These are phyloP conservation scores for Hebeloma cylindrosporum DNA, from an alignment of 768 basidiomycete genomes.

Conservation along the genomic window DNA sequence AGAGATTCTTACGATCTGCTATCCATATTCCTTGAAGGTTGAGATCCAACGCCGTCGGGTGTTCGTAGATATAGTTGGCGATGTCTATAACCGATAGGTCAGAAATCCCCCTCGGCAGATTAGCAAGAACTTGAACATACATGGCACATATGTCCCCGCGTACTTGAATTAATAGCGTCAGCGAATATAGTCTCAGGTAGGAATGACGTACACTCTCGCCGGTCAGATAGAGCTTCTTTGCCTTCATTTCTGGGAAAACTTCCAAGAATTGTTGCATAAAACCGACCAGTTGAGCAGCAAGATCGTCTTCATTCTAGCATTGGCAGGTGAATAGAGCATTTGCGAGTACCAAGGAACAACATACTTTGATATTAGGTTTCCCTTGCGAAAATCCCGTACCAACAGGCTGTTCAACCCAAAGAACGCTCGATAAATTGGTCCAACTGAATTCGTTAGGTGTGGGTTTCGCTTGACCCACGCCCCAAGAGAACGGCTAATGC, in stretches of 20 bases:
- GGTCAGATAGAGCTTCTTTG: slow-evolving; percentile 66
- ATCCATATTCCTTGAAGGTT: slow-evolving; percentile 72
- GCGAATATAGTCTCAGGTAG: not conserved
- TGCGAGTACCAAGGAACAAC: slow-evolving; percentile 19
- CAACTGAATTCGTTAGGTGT: slow-evolving; percentile 68
- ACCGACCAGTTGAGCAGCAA: slow-evolving; percentile 49
- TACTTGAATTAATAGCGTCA: slow-evolving; percentile 42
- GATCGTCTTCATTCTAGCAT: slow-evolving; percentile 46
- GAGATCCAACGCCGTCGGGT: slow-evolving; percentile 53
- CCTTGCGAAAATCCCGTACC: slow-evolving; percentile 81
- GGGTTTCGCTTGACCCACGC: slow-evolving; percentile 60
- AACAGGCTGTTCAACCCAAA: slow-evolving; percentile 80
- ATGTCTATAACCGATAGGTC: slow-evolving; percentile 48
- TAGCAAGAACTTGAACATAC: slow-evolving; percentile 34
- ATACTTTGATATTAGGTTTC: slow-evolving; percentile 57
- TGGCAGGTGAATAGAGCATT: not conserved
- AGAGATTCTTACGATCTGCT: slow-evolving; percentile 54
- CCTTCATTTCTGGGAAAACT: slow-evolving; percentile 71
- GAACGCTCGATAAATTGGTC: slow-evolving; percentile 75
- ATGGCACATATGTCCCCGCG: slow-evolving; percentile 61
- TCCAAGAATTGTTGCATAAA: slow-evolving; percentile 77
- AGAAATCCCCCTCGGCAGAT: slow-evolving; percentile 3
- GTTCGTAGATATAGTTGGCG: slow-evolving; percentile 69
- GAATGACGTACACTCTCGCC: slow-evolving; percentile 70
- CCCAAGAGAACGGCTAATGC: slow-evolving; percentile 67